Percentiles rank a stretch among this genome's conserved stretches.
Conservation (phyloP, 805 yeast genomes). For the Candida fluviatilis region DNA sequence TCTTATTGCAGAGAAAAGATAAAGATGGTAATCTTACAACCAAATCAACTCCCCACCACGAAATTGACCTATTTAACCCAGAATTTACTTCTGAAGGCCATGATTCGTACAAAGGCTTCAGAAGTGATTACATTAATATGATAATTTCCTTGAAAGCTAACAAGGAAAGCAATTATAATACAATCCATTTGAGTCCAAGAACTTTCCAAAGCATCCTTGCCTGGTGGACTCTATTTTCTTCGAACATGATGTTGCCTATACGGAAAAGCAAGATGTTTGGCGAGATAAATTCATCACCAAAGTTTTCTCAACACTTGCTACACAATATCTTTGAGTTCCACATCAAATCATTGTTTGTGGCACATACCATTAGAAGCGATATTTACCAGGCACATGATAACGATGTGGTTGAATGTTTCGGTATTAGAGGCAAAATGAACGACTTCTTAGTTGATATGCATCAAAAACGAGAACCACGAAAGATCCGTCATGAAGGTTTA, state of each 20-base stretch:
- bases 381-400: slow-evolving; percentile 35
- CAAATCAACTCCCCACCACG: slow-evolving; percentile 56
- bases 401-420: slow-evolving; percentile 54
- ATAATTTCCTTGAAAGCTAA: slow-evolving; percentile 35
- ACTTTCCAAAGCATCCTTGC: slow-evolving; percentile 62
- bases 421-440: slow-evolving; percentile 50
- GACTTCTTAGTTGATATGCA: slow-evolving; percentile 37
- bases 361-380: slow-evolving; percentile 63
- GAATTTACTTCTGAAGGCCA: slow-evolving; percentile 33
- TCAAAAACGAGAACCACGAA: slow-evolving; percentile 35
- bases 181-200: slow-evolving; percentile 72
- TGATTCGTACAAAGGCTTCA: slow-evolving; percentile 39
- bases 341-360: slow-evolving; percentile 66
- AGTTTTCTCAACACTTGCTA: slow-evolving; percentile 69
- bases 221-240: slow-evolving; percentile 89
- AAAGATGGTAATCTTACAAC: slow-evolving; percentile 22
- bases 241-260: slow-evolving; percentile 74
- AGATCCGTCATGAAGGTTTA: slow-evolving; percentile 39
- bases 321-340: slow-evolving; percentile 78
- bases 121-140: slow-evolving; percentile 39
- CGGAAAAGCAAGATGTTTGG: slow-evolving; percentile 72
- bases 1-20: slow-evolving; percentile 48
- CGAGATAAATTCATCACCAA: slow-evolving; percentile 48
- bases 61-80: slow-evolving; percentile 56
- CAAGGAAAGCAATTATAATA: slow-evolving; percentile 48